Conservation (phyloP, 2,329 filamentous ascomycete genomes). For the Mycogone perniciosa region DNA sequence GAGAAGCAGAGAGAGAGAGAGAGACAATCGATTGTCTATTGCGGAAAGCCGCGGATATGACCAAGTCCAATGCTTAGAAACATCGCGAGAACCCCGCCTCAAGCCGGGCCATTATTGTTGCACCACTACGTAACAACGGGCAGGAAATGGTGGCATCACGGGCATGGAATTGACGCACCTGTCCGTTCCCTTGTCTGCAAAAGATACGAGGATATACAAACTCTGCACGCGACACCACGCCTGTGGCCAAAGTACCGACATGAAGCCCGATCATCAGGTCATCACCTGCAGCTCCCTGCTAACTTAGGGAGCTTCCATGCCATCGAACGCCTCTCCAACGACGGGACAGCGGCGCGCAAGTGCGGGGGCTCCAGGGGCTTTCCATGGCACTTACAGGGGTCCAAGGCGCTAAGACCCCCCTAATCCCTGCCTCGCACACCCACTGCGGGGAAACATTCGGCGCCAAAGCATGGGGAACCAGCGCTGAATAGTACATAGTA, state of each 20-base stretch:
- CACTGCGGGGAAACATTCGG: slow-evolving; percentile 10
- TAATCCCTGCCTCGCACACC: not conserved
- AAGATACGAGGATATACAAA: too few relatives aligned
- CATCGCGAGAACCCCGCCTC: not conserved
- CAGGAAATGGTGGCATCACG: too few relatives aligned
- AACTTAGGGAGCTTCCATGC: too few relatives aligned
- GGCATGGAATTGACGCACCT: too few relatives aligned
- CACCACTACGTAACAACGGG: not conserved
- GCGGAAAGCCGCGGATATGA: too few relatives aligned
- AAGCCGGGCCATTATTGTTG: not conserved
- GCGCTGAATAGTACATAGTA: not conserved
- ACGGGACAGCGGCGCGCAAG: not conserved
- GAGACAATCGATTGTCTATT: too few relatives aligned
- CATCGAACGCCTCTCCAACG: not conserved
- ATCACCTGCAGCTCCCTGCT: too few relatives aligned
- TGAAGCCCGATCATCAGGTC: not conserved
- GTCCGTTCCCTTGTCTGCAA: too few relatives aligned
- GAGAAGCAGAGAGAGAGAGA: too few relatives aligned
- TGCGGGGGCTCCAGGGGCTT: slow-evolving; percentile 13
- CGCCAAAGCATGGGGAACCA: slow-evolving; percentile 15
- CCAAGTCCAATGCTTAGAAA: too few relatives aligned
- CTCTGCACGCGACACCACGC: not conserved
- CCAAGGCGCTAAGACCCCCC: slow-evolving; percentile 2
- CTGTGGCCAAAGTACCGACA: not conserved
- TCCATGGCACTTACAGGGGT: slow-evolving; percentile 3